Base-by-base conservation (phyloP, 352 stramenopile species). In the Pythium chondricola region DNA sequence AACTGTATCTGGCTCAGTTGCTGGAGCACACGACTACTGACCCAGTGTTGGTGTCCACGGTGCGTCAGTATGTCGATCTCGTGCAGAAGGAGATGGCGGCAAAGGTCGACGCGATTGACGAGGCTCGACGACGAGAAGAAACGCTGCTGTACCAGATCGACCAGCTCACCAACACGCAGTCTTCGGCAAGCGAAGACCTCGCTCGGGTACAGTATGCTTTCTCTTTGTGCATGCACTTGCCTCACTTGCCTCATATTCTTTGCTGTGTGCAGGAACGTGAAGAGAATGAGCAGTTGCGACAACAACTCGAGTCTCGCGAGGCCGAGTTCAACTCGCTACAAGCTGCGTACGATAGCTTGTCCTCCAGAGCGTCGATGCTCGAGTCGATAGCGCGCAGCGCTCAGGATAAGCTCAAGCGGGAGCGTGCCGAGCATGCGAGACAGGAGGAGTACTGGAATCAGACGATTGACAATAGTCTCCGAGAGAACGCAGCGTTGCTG, bases 361-460 rank as follows among this genome's bases (percentile, higher is more conserved):
- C 56, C 4, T 69, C 65, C 18, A 67, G 74, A 16, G 76, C 72
- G 21, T 56, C 74, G 11, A 64, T 83, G 45, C 58, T 88, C 24
- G 71, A 88, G 55, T 73, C 61, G 5, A 74, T 88, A 25, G 71
- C 74, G n/a, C 58, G 68, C 0, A 69, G 53, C 20, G 65, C 76
- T 1, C 72, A 88, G 36, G 69, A 81, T 22, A 85, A 80, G 25
- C 37, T 88, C 4, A 60, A 58, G 20, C 69, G 60, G 26, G 76
- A 88, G 21, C 69, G 74, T 4, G 58, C 47, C 4, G 74, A 84
- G 36, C 65, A 73, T 24, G 55, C 37, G 1, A 65, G 61, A 8
- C 72, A 77, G 27, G 74, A 85, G 60, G 65, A 75, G 20, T 51
- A 52, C 8, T 61, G 81, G 60, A 62, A 74, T 16, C 47, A 65